A percentile compares a stretch with the other conserved stretches of the same genome.
Evolutionary conservation across 164 flowering plant species (phyloP).

Genomic region (Aristolochia contorta): DNA sequence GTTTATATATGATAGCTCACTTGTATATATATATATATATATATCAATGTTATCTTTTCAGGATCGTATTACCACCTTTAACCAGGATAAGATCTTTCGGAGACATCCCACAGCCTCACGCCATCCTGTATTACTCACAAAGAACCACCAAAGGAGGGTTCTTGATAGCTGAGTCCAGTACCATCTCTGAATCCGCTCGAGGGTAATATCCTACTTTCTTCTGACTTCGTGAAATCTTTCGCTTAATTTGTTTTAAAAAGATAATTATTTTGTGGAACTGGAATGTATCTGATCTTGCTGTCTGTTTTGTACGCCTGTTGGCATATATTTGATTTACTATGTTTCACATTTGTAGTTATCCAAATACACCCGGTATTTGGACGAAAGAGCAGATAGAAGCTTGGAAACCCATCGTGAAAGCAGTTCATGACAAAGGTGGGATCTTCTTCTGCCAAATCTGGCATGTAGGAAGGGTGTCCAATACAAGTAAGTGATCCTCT

Average conservation of each 20-base stretch:
- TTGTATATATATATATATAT: too few species aligned
- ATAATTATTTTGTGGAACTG: too few species aligned
- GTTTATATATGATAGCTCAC: too few species aligned
- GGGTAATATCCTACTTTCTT: conserved; percentile 23
- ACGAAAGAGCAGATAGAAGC: conserved; percentile 25
- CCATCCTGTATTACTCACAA: conserved; percentile 46
- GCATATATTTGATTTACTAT: background rate
- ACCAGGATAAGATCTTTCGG: conserved; percentile 40
- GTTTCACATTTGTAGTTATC: conserved; percentile 9
- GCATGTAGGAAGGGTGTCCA: conserved; percentile 27
- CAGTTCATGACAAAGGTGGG: conserved; percentile 28
- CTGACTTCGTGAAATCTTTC: background rate
- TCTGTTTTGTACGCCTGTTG: too few species aligned
- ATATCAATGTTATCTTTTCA: conserved; percentile 6
- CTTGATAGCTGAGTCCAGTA: conserved; percentile 45
- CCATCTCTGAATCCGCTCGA: conserved; percentile 44
- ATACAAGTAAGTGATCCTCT: conserved; percentile 6
- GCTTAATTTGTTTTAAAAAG: too few species aligned
- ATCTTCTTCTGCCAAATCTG: conserved; percentile 23
- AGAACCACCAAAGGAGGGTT: conserved; percentile 49
- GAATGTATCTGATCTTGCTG: too few species aligned
- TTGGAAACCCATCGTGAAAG: conserved; percentile 26
- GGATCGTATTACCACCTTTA: conserved; percentile 49
- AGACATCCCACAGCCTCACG: conserved; percentile 47
- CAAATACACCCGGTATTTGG: conserved; percentile 26